Evolutionary conservation across 495 filamentous ascomycete genomes (phyloP).

Genomic region (Endocarpon pusillum): DNA sequence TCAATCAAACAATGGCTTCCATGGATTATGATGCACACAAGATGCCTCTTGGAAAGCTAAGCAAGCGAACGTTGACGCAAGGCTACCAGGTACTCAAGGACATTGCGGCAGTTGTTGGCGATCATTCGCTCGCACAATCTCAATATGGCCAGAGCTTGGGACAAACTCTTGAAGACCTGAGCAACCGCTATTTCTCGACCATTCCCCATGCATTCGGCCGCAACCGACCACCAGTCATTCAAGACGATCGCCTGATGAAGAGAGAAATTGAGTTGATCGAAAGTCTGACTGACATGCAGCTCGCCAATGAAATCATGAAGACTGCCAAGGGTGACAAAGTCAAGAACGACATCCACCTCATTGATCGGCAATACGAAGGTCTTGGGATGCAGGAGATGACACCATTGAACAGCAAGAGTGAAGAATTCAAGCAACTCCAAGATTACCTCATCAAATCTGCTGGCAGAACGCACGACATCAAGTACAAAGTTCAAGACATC

Average conservation of each 20-base stretch:
- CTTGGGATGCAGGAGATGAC: conserved; percentile 63
- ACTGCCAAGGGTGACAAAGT: conserved; percentile 28
- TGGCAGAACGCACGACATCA: conserved; percentile 39
- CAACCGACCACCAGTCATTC: conserved; percentile 48
- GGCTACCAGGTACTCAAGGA: conserved; percentile 64
- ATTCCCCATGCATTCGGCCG: conserved; percentile 75
- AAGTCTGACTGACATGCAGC: conserved; percentile 65
- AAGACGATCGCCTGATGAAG: conserved; percentile 36
- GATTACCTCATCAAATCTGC: conserved; percentile 49
- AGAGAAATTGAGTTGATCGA: conserved; percentile 62
- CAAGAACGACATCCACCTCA: conserved; percentile 31
- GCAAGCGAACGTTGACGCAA: conserved; percentile 49
- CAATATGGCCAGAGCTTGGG: conserved; percentile 24
- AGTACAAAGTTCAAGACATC: conserved; percentile 50
- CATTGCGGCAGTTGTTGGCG: conserved; percentile 42
- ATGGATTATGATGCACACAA: conserved; percentile 65
- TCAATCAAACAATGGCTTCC: conserved; percentile 43
- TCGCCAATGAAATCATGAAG: conserved; percentile 63
- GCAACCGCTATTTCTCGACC: conserved; percentile 60
- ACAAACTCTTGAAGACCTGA: conserved; percentile 37
- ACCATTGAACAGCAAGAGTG: conserved; percentile 33
- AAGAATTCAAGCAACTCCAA: conserved; percentile 46
- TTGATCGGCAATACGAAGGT: conserved; percentile 55
- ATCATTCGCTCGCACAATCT: conserved; percentile 25
- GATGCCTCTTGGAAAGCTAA: conserved; percentile 68